Evolutionary conservation across 1,139 yeast species (phyloP).

Genomic region (Scheffersomyces lignicola): DNA sequence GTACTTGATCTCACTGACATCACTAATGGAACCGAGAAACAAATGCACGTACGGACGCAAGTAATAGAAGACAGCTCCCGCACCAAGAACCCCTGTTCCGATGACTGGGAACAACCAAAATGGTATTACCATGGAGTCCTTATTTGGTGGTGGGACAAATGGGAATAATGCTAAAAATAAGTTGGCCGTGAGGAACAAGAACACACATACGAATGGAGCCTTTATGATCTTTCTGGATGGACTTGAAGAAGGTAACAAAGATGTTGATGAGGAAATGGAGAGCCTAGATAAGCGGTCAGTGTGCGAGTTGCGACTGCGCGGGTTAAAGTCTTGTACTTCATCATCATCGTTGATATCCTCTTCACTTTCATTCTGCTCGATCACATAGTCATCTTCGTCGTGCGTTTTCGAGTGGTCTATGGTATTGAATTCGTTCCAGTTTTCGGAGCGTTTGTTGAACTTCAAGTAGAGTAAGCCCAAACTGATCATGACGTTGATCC

Average conservation of each 20-base stretch:
- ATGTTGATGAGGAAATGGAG: slow-evolving; percentile 2
- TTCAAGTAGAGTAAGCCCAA: slow-evolving; percentile 44
- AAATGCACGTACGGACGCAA: slow-evolving; percentile 12
- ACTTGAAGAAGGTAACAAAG: slow-evolving; percentile 1
- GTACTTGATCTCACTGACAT: slow-evolving; percentile 12
- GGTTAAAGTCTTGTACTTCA: slow-evolving; percentile 9
- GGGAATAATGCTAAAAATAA: slow-evolving; percentile 57
- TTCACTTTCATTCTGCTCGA: no score
- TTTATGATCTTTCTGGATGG: slow-evolving; percentile 9
- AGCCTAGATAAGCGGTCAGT: slow-evolving; percentile 1
- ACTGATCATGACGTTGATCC: slow-evolving; percentile 47
- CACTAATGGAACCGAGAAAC: slow-evolving; percentile 2
- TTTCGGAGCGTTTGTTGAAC: slow-evolving; percentile 25
- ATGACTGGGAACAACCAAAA: slow-evolving; percentile 60
- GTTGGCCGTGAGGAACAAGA: slow-evolving; percentile 48
- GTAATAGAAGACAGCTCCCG: slow-evolving; percentile 45
- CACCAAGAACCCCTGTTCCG: slow-evolving; percentile 45
- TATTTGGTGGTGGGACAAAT: slow-evolving; percentile 52
- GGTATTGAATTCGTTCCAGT: slow-evolving; percentile 31
- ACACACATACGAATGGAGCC: slow-evolving; percentile 32
- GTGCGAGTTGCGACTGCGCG: slow-evolving; percentile 8
- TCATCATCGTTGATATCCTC: slow-evolving; percentile 9
- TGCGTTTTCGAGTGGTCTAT: slow-evolving; percentile 7
- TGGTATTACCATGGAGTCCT: slow-evolving; percentile 36
- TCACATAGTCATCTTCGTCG: slow-evolving; percentile 1